Evolutionary conservation across 768 basidiomycete species (phyloP), one percentile per base, ranked within the genome.

Genomic region (Suillus occidentalis): DNA sequence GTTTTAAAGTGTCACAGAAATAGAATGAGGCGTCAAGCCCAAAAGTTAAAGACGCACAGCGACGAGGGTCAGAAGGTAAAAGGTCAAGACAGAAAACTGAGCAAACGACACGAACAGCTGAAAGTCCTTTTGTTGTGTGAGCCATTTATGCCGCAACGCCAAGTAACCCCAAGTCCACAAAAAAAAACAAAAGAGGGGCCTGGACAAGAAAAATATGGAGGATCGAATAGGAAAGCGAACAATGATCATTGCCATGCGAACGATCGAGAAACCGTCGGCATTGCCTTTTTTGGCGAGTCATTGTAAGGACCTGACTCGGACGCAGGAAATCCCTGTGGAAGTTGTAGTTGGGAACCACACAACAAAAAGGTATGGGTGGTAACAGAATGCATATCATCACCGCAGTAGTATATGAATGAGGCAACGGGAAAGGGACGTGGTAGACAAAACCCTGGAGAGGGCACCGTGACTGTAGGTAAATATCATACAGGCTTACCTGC

Each of bases 11-110:
- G 39, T 28, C 28, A 53, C 31, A 45, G 28, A 61, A 60, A 65
- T 47, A 40, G 20, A 57, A 61, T 20, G 16, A 65, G 66, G 66
- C 63, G 47, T 56, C 66, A 61, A 60, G 64, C 60, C 60, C 14
- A 14, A 20, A 61, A 53, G 22, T 18, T 36, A 20, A 60, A 36
- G 55, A 65, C 60, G 64, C 65, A 20, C 65, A 64, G 65, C 63
- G 58, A 53, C 47, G 57, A 64, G 39, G 34, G 52, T 55, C 2
- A n/a, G 53, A 50, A 65, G 20, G 36, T 9, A 28, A 60, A 60
- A 34, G 45, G 45, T 39, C 18, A 53, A 57, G 31, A 20, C 25
- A 55, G 31, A 14, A 16, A 36, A 36, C 34, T 13, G 22, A 42
- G 40, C 18, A 59, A 40, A 36, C 10, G n/a, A 34, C 9, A 12